These are phyloP conservation scores for Whalleya microplaca DNA, from an alignment of 2,329 filamentous ascomycete species.

Conservation along the genomic window DNA sequence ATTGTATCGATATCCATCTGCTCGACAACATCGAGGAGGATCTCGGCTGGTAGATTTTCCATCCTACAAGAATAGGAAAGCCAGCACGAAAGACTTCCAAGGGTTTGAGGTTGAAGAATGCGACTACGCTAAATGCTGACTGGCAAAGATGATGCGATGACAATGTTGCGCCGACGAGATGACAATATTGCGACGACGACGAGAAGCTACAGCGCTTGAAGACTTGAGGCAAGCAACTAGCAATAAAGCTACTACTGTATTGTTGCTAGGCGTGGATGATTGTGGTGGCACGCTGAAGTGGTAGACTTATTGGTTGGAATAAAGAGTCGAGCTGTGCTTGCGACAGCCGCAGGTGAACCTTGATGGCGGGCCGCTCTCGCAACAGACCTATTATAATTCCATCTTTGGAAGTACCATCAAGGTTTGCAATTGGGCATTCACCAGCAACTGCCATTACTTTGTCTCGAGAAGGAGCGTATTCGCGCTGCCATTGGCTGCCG, in stretches of 20 bases:
- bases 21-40: conserved; percentile 29
- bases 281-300: too few relatives aligned
- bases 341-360: conserved; percentile 5
- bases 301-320: too few relatives aligned
- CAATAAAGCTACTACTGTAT: too few relatives aligned
- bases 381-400: neutral
- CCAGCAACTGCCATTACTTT: neutral
- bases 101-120: neutral
- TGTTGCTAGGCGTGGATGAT: too few relatives aligned
- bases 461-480: too few relatives aligned
- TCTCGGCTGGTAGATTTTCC: conserved; percentile 18
- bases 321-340: neutral
- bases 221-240: too few relatives aligned
- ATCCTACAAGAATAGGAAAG: neutral
- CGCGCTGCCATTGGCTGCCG: too few relatives aligned
- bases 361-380: conserved; percentile 12
- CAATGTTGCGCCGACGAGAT: too few relatives aligned
- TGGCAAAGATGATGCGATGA: too few relatives aligned
- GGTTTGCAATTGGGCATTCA: conserved; percentile 1
- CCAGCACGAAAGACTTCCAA: neutral
- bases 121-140: too few relatives aligned
- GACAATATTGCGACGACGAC: too few relatives aligned
- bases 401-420: conserved; percentile 14
- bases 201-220: too few relatives aligned
- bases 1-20: conserved; percentile 27